Conservation (phyloP, 805 yeast genomes). For the Clavispora phyllophila region DNA sequence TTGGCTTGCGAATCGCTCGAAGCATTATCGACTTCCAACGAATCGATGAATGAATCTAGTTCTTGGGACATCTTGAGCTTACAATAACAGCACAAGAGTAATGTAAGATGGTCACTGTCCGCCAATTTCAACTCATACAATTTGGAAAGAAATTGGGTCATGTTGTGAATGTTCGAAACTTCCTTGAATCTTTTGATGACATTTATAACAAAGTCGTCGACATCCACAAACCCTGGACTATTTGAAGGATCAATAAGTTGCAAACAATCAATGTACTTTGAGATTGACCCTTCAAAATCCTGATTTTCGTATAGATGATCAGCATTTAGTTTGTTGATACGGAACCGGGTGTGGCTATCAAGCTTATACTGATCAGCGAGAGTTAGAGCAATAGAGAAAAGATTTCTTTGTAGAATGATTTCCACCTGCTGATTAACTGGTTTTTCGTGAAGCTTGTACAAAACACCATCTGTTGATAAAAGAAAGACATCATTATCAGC, state of each 20-base stretch:
- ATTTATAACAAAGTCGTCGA: constrained; percentile 49
- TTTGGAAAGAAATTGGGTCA: constrained; percentile 60
- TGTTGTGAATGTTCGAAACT: constrained; percentile 60
- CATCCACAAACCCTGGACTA: constrained; percentile 12
- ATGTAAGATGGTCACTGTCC: constrained; percentile 74
- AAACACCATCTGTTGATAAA: constrained; percentile 69
- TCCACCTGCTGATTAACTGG: constrained; percentile 63
- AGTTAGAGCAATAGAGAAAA: constrained; percentile 67
- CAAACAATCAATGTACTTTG: constrained; percentile 57
- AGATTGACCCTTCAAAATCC: constrained; percentile 63
- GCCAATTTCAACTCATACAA: constrained; percentile 53
- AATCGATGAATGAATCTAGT: constrained; percentile 50
- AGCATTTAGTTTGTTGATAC: constrained; percentile 49
- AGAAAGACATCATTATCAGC: constrained; percentile 53
- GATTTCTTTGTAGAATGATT: constrained; percentile 60
- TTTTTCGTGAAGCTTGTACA: constrained; percentile 65
- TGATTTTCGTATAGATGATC: constrained; percentile 65
- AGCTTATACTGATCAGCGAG: constrained; percentile 45
- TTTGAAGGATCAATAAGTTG: constrained; percentile 16
- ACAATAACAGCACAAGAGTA: constrained; percentile 73
- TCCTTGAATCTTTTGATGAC: constrained; percentile 77
- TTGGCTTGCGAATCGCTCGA: neutral
- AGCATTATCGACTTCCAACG: constrained; percentile 23
- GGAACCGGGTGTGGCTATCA: constrained; percentile 23
- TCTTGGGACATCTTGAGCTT: constrained; percentile 61